phyloP scores from a whole-genome alignment of 805 yeast genomes.

The Priceomyces castillae region DNA sequence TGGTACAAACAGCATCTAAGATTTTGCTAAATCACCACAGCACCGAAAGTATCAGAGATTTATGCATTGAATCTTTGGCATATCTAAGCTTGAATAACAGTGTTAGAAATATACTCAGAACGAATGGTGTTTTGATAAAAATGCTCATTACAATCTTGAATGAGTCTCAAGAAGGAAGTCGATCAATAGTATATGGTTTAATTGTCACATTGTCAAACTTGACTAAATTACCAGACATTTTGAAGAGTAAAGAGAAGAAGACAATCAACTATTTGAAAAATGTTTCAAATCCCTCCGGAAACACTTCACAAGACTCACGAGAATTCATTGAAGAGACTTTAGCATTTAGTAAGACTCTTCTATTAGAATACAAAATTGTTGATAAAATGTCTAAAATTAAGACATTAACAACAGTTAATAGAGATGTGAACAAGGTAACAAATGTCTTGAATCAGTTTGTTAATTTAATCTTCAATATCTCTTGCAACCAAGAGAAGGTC shows the following conservation, averaged over 20 bases:
- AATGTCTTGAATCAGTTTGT: conserved; percentile 23
- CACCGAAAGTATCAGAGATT: conserved; percentile 12
- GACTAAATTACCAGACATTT: conserved; percentile 27
- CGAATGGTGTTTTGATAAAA: conserved; percentile 29
- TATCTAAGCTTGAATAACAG: conserved; percentile 42
- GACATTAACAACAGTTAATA: conserved; percentile 12
- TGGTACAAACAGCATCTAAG: conserved; percentile 9
- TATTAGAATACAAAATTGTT: conserved; percentile 22
- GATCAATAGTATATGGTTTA: conserved; percentile 38
- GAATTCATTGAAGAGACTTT: conserved; percentile 26
- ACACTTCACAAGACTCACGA: conserved; percentile 11
- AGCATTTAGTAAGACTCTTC: conserved; percentile 29
- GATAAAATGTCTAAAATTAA: conserved; percentile 17
- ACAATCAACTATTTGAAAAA: conserved; percentile 37
- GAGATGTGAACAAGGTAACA: conserved; percentile 6
- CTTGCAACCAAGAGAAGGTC: conserved; percentile 22
- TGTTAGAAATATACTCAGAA: conserved; percentile 32
- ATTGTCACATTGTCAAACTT: conserved; percentile 41
- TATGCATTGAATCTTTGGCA: conserved; percentile 47
- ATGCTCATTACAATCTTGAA: conserved; percentile 13
- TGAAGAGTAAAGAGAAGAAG: conserved; percentile 24
- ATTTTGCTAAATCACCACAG: conserved; percentile 8
- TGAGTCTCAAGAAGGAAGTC: conserved; percentile 1
- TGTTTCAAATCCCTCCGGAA: conserved; percentile 27
- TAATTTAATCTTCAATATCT: conserved; percentile 32